These are phyloP conservation scores for Emericellopsis cladophorae DNA, from an alignment of 2,329 filamentous ascomycete genomes.

Conservation along the genomic window DNA sequence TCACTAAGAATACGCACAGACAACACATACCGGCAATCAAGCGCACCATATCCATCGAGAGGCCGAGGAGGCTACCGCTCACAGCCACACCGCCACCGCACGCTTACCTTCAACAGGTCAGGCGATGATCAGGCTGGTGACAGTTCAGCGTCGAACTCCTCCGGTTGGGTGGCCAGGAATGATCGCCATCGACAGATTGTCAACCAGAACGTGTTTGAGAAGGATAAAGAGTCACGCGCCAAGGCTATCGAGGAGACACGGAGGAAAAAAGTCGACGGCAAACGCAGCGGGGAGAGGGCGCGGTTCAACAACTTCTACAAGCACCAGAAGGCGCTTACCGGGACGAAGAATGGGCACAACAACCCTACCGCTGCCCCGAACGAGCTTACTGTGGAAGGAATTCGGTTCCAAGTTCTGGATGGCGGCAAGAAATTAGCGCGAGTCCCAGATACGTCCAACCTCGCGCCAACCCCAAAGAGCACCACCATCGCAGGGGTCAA, in stretches of 20 bases:
- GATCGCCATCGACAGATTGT: conserved; percentile 75
- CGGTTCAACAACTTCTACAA: conserved; percentile 31
- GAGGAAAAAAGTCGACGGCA: conserved; percentile 39
- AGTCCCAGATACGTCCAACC: conserved; percentile 49
- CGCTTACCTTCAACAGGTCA: conserved; percentile 50
- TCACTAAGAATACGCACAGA: conserved; percentile 8
- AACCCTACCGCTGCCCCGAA: conserved; percentile 27
- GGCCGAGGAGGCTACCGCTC: conserved; percentile 23
- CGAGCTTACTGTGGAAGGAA: conserved; percentile 57
- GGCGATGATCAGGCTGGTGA: conserved; percentile 17
- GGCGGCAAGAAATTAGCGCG: conserved; percentile 76
- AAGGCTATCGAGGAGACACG: conserved; percentile 62
- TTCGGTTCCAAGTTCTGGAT: conserved; percentile 60
- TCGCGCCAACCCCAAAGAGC: conserved; percentile 61
- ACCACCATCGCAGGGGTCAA: conserved; percentile 62
- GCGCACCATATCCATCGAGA: conserved; percentile 18
- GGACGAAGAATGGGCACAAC: conserved; percentile 8
- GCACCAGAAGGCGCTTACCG: conserved; percentile 8
- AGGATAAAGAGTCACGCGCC: conserved; percentile 53
- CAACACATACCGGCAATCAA: conserved; percentile 17
- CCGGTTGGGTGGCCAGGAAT: conserved; percentile 55
- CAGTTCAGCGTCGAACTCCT: conserved; percentile 14
- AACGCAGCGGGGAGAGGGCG: conserved; percentile 44
- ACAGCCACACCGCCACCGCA: conserved; percentile 31
- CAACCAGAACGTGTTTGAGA: conserved; percentile 66